Percentiles rank a stretch among this genome's conserved stretches.
These are phyloP conservation scores for Penicillium nucicola DNA, from an alignment of 495 filamentous ascomycete genomes.

Conservation along the genomic window DNA sequence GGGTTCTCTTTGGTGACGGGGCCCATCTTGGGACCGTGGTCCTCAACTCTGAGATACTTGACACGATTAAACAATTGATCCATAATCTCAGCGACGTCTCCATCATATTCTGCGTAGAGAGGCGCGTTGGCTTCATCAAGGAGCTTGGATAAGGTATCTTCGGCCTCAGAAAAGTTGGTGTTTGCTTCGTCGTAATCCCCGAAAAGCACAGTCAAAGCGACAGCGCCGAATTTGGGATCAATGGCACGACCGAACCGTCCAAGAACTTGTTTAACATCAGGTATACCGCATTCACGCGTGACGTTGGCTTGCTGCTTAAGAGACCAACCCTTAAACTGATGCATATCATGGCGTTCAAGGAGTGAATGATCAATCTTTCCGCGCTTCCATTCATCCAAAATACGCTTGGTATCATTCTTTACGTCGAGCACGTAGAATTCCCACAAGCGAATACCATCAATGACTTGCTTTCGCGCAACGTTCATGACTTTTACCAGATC, in stretches of 20 bases:
- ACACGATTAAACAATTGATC: slow-evolving; percentile 91
- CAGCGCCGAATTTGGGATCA: slow-evolving; percentile 65
- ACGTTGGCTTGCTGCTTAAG: slow-evolving; percentile 60
- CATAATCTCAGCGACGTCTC: slow-evolving; percentile 75
- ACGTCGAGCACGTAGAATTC: slow-evolving; percentile 88
- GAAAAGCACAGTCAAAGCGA: slow-evolving; percentile 63
- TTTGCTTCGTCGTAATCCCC: slow-evolving; percentile 59
- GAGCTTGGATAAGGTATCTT: slow-evolving; percentile 53
- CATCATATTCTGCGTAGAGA: slow-evolving; percentile 88
- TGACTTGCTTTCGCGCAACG: slow-evolving; percentile 72
- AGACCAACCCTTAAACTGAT: slow-evolving; percentile 46
- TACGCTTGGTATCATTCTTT: slow-evolving; percentile 63
- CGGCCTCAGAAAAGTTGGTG: slow-evolving; percentile 35
- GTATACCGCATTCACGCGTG: slow-evolving; percentile 60
- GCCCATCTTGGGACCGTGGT: slow-evolving; percentile 85
- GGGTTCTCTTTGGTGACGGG: slow-evolving; percentile 71
- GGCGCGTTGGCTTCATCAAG: slow-evolving; percentile 83
- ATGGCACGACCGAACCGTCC: slow-evolving; percentile 71
- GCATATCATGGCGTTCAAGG: slow-evolving; percentile 33
- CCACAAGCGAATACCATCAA: slow-evolving; percentile 78
- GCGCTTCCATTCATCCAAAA: slow-evolving; percentile 67
- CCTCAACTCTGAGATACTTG: slow-evolving; percentile 88
- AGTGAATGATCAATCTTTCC: slow-evolving; percentile 47
- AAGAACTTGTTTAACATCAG: slow-evolving; percentile 67
- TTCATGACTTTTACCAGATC: slow-evolving; percentile 86